Percentiles rank a stretch among this genome's conserved stretches.
Conservation (phyloP, 352 stramenopile genomes). For the Phytopythium mirpurense region DNA sequence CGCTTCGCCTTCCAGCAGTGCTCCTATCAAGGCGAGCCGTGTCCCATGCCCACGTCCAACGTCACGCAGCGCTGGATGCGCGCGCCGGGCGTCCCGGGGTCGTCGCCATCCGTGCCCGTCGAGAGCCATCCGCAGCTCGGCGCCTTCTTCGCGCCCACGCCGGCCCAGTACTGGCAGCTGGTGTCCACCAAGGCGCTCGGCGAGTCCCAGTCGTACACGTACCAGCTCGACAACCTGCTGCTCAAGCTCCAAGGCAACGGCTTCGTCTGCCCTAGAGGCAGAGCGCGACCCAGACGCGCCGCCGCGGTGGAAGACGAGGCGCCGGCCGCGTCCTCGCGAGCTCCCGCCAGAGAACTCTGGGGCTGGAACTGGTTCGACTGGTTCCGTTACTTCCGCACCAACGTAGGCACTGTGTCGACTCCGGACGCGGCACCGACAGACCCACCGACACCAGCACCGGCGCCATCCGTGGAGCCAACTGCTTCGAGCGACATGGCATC, state of each 20-base stretch:
- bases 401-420: too few species aligned
- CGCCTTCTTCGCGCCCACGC: slow-evolving; percentile 18
- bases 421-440: too few species aligned
- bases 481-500: too few species aligned
- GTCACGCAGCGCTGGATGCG: slow-evolving; percentile 28
- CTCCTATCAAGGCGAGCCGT: slow-evolving; percentile 14
- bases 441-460: too few species aligned
- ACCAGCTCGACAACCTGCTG: slow-evolving; percentile 23
- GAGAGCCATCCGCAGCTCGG: slow-evolving; percentile 16
- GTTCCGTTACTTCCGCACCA: too few species aligned
- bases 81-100: slow-evolving; percentile 8
- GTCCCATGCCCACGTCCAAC: slow-evolving; percentile 14
- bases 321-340: too few species aligned
- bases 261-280: slow-evolving; percentile 25
- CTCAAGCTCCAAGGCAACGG: slow-evolving; percentile 20
- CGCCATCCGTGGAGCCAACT: too few species aligned
- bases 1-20: slow-evolving; percentile 34
- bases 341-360: too few species aligned
- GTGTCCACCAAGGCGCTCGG: slow-evolving; percentile 24
- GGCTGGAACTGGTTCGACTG: too few species aligned
- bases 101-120: slow-evolving; percentile 8
- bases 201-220: slow-evolving; percentile 20
- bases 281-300: too few species aligned
- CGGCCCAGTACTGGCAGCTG: slow-evolving; percentile 20
- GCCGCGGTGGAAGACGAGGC: too few species aligned